These are phyloP conservation scores for Sinapis alba DNA, from an alignment of 441 rosid species.

Conservation along the genomic window DNA sequence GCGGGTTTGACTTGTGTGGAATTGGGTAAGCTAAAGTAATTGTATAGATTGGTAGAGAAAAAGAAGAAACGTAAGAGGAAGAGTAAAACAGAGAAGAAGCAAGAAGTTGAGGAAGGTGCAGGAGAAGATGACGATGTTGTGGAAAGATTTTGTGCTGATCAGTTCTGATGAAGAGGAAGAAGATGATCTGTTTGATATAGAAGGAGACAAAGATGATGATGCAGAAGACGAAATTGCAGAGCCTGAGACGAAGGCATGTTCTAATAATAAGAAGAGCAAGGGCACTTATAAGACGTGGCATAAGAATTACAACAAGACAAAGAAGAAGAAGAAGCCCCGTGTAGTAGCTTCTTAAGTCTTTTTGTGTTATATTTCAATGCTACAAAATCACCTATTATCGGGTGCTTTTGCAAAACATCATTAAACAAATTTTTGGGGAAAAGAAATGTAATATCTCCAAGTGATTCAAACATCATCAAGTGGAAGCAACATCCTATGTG, in stretches of 20 bases:
- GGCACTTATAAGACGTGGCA: constrained; percentile 41
- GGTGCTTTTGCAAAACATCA: neutral
- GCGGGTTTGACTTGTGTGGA: no score
- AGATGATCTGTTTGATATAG: constrained; percentile 33
- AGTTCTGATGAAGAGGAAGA: constrained; percentile 79
- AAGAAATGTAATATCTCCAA: no score
- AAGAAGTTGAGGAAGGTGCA: constrained; percentile 38
- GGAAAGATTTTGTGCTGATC: constrained; percentile 83
- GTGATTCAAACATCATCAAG: no score
- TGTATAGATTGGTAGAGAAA: constrained; percentile 43
- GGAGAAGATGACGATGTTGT: constrained; percentile 85
- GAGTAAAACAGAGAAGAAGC: constrained; percentile 38
- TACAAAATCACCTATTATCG: neutral
- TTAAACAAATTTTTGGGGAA: no score
- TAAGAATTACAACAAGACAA: constrained; percentile 38
- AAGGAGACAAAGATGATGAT: constrained; percentile 28
- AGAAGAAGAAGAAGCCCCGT: constrained; percentile 35
- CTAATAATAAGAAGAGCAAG: constrained; percentile 31
- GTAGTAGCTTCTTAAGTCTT: constrained; percentile 22
- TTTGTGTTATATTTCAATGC: neutral
- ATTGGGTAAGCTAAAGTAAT: no score
- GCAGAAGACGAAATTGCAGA: constrained; percentile 22
- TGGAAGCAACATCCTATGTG: no score
- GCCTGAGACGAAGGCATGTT: constrained; percentile 14
- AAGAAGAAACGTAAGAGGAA: constrained; percentile 53